Base-by-base conservation (phyloP, 306 rosid species). In the Trifolium pratense region DNA sequence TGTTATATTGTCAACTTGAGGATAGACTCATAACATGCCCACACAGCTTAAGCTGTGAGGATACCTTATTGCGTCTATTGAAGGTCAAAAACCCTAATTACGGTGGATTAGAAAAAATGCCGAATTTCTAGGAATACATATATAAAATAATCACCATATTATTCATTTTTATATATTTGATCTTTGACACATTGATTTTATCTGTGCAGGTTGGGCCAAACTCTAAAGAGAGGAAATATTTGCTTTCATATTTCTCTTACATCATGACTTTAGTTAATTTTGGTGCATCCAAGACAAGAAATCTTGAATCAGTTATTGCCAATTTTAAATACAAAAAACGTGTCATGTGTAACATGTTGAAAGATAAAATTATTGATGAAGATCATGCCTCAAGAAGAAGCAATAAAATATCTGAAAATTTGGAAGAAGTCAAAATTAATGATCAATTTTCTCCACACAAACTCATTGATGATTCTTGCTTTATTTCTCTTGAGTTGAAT, bases 391-490 rank as follows among this genome's bases (percentile, higher is more conserved):
- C 88, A 31, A 18, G 76, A 31, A 18, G 76, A 55, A 77, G 84
- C 76, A 84, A 75, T 61, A 80, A 83, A 75, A 80, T 83, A 75
- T 87, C 87, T 29, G 88, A 91, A 34, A 86, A 74, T 48, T 90
- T 82, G 21, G 96, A 89, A 83, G 95, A 88, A 84, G 95, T 87
- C 66, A 80, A 67, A 14, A 8, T 48, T 53, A 18, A 59, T 59
- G 65, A 15, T 3, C 76, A 78, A 72, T 86, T 79, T 76, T 80
- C 83, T 56, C 63, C 65, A 11, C 52, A 83, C 25, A 77, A 86
- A 78, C 88, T 91, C 70, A 79, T 84, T 74, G 89, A 88, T 48
- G 90, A 84, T 46, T 94, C 97, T 7, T 79, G 43, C 66, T 89
- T 94, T 57, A 87, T 94, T 76, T 85, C 92, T 52, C 51, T 84